phyloP scores from a whole-genome alignment of 2,329 filamentous ascomycete species.

The Fusarium multiceps region DNA sequence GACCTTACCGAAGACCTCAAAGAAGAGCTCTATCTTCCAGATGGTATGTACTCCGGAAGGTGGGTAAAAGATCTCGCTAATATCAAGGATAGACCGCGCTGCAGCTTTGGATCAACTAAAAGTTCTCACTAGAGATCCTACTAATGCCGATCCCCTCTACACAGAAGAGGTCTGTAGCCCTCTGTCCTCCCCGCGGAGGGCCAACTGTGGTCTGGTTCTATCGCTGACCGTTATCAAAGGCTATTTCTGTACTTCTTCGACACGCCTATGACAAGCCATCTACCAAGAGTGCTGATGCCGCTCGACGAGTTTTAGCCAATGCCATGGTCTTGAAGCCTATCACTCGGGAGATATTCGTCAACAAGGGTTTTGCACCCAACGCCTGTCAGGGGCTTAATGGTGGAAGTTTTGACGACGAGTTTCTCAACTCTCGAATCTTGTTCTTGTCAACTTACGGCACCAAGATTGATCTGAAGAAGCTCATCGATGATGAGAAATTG shows the following conservation, averaged over 20 bases:
- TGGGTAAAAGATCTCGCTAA: slow-evolving; percentile 12
- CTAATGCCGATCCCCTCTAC: slow-evolving; percentile 84
- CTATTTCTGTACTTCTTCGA: slow-evolving; percentile 75
- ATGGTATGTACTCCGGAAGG: slow-evolving; percentile 58
- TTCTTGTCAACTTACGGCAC: slow-evolving; percentile 62
- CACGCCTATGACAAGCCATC: slow-evolving; percentile 78
- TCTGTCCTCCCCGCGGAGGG: background rate
- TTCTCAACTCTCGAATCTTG: slow-evolving; percentile 68
- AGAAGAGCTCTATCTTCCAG: slow-evolving; percentile 66
- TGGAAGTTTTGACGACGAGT: slow-evolving; percentile 85
- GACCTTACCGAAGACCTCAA: slow-evolving; percentile 72
- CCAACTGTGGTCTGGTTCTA: background rate
- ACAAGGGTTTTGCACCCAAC: slow-evolving; percentile 66
- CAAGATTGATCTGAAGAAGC: slow-evolving; percentile 61
- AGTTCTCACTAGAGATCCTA: slow-evolving; percentile 70
- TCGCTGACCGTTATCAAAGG: slow-evolving; percentile 61
- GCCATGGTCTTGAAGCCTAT: slow-evolving; percentile 66
- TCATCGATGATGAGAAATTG: slow-evolving; percentile 56
- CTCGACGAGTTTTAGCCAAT: slow-evolving; percentile 84
- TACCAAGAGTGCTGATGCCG: slow-evolving; percentile 75
- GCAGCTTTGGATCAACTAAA: slow-evolving; percentile 76
- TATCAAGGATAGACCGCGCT: slow-evolving; percentile 66
- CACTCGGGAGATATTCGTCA: slow-evolving; percentile 58
- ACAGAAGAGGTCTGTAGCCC: slow-evolving; percentile 71
- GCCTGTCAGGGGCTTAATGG: slow-evolving; percentile 78